Conservation (phyloP, 2,329 filamentous ascomycete species). For the Trichophyton schoenleinii region DNA sequence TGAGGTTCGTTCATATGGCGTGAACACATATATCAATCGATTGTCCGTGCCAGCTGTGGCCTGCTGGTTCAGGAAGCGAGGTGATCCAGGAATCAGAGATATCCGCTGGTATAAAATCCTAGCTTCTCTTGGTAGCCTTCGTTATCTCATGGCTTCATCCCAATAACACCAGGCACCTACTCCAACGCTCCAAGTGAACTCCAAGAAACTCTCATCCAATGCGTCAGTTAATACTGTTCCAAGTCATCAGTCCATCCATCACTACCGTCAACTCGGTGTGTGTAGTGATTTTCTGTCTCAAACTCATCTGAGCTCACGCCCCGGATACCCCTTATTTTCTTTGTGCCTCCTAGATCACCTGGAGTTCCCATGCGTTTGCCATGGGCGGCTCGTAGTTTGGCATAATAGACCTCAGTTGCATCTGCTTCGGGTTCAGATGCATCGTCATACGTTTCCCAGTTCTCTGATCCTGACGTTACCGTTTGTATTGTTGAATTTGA, state of each 20-base stretch:
- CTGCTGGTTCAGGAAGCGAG: neutral
- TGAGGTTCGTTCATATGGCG: constrained; percentile 1
- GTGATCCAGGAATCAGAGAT: neutral
- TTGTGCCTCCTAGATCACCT: constrained; percentile 23
- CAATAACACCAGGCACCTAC: neutral
- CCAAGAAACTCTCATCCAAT: neutral
- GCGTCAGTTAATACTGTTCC: constrained; percentile 29
- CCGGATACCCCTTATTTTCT: constrained; percentile 36
- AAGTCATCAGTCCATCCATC: constrained; percentile 45
- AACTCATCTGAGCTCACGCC: constrained; percentile 34
- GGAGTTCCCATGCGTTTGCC: constrained; percentile 48
- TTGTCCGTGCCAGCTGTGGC: neutral
- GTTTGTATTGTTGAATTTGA: constrained; percentile 54
- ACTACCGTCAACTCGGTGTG: constrained; percentile 37
- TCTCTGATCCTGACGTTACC: constrained; percentile 68
- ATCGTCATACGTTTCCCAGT: constrained; percentile 96
- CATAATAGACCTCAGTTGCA: constrained; percentile 64
- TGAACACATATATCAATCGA: neutral
- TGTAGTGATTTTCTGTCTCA: constrained; percentile 31
- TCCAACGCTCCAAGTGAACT: neutral
- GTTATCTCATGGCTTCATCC: neutral
- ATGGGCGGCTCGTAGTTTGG: constrained; percentile 57
- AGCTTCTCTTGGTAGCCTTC: neutral
- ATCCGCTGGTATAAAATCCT: neutral
- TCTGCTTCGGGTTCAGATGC: constrained; percentile 63